Evolutionary conservation across 169 alveolate species (phyloP).

Genomic region (Cytauxzoon felis): DNA sequence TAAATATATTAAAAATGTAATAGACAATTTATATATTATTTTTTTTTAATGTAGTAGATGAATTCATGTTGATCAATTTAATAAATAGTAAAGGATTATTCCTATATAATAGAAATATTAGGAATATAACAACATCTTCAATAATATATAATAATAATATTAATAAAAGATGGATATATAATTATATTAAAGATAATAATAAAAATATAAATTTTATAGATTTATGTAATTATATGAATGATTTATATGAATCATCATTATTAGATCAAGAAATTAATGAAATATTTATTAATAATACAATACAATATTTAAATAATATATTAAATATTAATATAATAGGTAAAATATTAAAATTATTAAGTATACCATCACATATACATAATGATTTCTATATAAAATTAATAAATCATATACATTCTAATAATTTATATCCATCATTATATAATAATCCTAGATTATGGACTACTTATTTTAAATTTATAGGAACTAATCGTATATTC

Average conservation of each 20-base stretch:
- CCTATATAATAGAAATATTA: too few species aligned
- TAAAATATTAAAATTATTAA: conserved; percentile 27
- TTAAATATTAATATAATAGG: conserved; percentile 14
- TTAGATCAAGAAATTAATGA: conserved; percentile 6
- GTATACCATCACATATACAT: conserved; percentile 17
- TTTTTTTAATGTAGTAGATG: too few species aligned
- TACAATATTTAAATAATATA: conserved; percentile 11
- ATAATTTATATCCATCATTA: conserved; percentile 23
- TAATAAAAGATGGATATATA: too few species aligned
- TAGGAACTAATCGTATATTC: conserved; percentile 43
- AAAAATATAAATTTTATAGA: conserved; percentile 3
- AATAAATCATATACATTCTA: conserved; percentile 31
- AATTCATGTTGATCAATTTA: too few species aligned
- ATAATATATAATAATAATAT: too few species aligned
- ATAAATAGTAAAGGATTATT: too few species aligned
- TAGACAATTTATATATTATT: too few species aligned
- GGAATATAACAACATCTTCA: too few species aligned
- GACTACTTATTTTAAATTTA: conserved; percentile 50
- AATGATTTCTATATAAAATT: conserved; percentile 39
- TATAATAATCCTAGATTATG: conserved; percentile 31
- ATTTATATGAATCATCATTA: conserved; percentile 19
- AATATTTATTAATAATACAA: conserved; percentile 4
- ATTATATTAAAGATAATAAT: conserved; percentile 44
- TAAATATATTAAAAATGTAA: too few species aligned
- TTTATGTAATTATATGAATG: conserved; percentile 18